phyloP scores from a whole-genome alignment of 352 stramenopile genomes.

The Elongisporangium undulatum region DNA sequence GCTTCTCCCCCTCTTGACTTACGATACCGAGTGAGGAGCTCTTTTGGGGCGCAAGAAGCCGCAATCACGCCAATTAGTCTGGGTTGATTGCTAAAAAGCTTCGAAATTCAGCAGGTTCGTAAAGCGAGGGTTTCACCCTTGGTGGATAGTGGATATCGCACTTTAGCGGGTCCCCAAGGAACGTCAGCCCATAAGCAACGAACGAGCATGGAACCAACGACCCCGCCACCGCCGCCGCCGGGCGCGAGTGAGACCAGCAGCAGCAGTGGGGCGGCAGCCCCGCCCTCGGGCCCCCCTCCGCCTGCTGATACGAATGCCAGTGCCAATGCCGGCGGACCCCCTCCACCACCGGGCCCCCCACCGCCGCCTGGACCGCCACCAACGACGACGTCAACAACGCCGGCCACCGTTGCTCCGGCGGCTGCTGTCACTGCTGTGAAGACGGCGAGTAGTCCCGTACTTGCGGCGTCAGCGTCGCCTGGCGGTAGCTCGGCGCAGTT shows the following conservation, averaged over 20 bases:
- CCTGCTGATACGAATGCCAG: not conserved
- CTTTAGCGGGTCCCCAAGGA: not conserved
- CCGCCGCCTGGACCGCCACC: conserved; percentile 29
- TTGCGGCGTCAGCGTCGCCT: conserved; percentile 25
- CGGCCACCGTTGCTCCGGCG: conserved; percentile 7
- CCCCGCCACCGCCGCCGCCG: conserved; percentile 16
- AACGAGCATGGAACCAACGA: conserved; percentile 9
- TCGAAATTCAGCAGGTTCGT: not conserved
- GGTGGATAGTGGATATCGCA: not conserved
- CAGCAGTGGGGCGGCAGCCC: not conserved
- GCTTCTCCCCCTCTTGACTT: not conserved
- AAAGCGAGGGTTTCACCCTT: not conserved
- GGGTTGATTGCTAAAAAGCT: not conserved
- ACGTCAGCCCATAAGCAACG: not conserved
- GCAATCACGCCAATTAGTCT: not conserved
- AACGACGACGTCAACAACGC: conserved; percentile 9
- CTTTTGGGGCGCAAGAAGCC: not conserved
- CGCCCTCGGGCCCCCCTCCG: not conserved
- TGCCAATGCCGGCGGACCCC: not conserved
- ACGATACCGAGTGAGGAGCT: not conserved
- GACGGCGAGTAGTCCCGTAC: conserved; percentile 2
- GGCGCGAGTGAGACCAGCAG: conserved; percentile 6
- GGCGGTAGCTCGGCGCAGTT: conserved; percentile 12
- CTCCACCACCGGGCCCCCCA: conserved; percentile 27
- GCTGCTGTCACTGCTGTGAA: not conserved